phyloP scores from a whole-genome alignment of 2,329 filamentous ascomycete genomes.

The Paecilomyces niveus region DNA sequence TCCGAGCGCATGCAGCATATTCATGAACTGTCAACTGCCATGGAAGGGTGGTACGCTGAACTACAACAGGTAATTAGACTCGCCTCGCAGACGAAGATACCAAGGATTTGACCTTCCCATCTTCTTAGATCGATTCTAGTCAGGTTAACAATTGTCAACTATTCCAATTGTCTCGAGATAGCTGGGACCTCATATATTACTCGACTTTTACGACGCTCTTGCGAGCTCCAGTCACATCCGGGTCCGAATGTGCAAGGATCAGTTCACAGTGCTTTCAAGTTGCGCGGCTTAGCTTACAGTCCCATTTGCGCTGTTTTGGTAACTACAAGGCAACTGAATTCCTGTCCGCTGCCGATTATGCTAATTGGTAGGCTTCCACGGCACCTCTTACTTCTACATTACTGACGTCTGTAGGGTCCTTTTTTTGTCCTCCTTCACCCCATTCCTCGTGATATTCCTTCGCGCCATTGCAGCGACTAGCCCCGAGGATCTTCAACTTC shows the following conservation, averaged over 20 bases:
- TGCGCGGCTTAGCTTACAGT: slow-evolving; percentile 10
- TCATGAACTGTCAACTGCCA: too few species aligned
- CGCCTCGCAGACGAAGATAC: too few species aligned
- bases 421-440: slow-evolving; percentile 16
- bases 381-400: neutral
- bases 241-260: slow-evolving; percentile 5
- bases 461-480: slow-evolving; percentile 11
- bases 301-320: slow-evolving; percentile 11
- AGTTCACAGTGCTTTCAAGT: slow-evolving; percentile 10
- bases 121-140: too few species aligned
- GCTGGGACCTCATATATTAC: slow-evolving; percentile 14
- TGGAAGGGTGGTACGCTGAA: too few species aligned
- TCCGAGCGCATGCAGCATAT: too few species aligned
- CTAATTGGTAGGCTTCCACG: slow-evolving; percentile 11
- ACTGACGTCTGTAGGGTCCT: slow-evolving; percentile 11
- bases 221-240: slow-evolving; percentile 6
- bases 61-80: too few species aligned
- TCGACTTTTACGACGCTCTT: slow-evolving; percentile 11
- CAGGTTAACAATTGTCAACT: slow-evolving; percentile 6
- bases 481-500: slow-evolving; percentile 10
- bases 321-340: slow-evolving; percentile 5
- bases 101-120: too few species aligned
- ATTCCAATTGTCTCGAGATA: slow-evolving; percentile 8
- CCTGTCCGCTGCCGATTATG: slow-evolving; percentile 11
- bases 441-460: slow-evolving; percentile 18